Base-by-base conservation (phyloP, 2,329 filamentous ascomycete species). In the Kalaharituber pfeilii region DNA sequence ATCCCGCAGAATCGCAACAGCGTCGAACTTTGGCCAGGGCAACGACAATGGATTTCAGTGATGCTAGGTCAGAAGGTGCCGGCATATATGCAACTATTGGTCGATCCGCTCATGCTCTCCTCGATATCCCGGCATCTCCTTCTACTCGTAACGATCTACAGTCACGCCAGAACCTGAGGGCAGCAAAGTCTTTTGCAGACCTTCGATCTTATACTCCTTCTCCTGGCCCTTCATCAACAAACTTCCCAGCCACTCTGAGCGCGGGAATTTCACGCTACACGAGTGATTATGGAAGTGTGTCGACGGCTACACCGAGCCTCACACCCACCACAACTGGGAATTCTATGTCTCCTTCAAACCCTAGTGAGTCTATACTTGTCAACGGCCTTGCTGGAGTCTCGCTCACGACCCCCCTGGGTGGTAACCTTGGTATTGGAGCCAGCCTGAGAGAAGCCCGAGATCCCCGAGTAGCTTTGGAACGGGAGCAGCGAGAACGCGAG, bases 141-240 rank as follows among this genome's bases (percentile, higher is more conserved):
- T 79, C 81, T 49, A 72, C 70, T 18, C 69, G 67, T 56, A 70
- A 70, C 60, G 75, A 75, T 50, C 73, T 81, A 56, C 80, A 81
- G 28, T 78, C 84, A 49, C 82, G 74, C 54, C 78, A 86, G 66
- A 89, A 89, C 65, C 78, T 98, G 30, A 82, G 91, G 44, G 86
- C 86, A 26, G 91, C 89, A 58, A 96, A 96, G 73, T 96, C 89
- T 51, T 95, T 95, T 67, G 91, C 89, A 30, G 91, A 98, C 66
- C 72, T 98, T 59, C 84, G 89, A 60, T 94, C 88, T 1, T 94
- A 93, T 70, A 95, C 88, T 15, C 89, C 89, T 9, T 96, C 89
- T 62, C 89, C 91, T 5, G 89, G 85, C 2, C 82, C 82, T 6
- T 94, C 91, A 11, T 86, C 86, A 18, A 86, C 86, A 5, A 93